Percentiles rank a stretch among this genome's conserved stretches.
Evolutionary conservation across 352 stramenopile genomes (phyloP).

Genomic region (Pythium graminicola): DNA sequence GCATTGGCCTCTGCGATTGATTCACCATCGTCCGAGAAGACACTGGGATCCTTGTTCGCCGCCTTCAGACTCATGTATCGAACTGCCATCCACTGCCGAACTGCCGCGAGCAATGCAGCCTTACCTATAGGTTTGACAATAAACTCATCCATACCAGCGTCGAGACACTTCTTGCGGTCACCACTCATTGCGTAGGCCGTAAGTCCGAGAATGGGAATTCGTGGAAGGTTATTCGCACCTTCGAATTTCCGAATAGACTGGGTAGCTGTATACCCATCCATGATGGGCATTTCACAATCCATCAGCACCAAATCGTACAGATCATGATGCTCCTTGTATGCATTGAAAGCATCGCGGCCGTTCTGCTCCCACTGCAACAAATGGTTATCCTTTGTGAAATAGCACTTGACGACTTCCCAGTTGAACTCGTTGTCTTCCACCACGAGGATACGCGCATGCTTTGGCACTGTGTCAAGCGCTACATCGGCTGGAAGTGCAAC

Average conservation of each 20-base stretch:
- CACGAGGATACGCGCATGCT: conserved; percentile 69
- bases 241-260: conserved; percentile 69
- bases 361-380: conserved; percentile 80
- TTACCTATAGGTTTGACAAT: conserved; percentile 84
- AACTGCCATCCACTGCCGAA: conserved; percentile 77
- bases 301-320: conserved; percentile 77
- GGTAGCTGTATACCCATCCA: conserved; percentile 77
- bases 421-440: conserved; percentile 90
- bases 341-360: conserved; percentile 54
- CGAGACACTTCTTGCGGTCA: conserved; percentile 75
- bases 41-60: conserved; percentile 26
- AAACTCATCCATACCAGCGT: conserved; percentile 82
- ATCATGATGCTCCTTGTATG: conserved; percentile 71
- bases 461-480: conserved; percentile 37
- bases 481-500: conserved; percentile 26
- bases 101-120: conserved; percentile 45
- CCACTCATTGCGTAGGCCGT: conserved; percentile 83
- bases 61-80: conserved; percentile 54
- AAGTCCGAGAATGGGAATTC: conserved; percentile 78
- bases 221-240: conserved; percentile 48
- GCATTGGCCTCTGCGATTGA: conserved; percentile 17
- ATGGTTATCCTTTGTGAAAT: conserved; percentile 76
- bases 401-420: conserved; percentile 87
- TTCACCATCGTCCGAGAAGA: conserved; percentile 33
- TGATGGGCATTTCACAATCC: conserved; percentile 86